Evolutionary conservation across 73 alveolate genomes (phyloP).

Genomic region (Paramecium sonneborni): DNA sequence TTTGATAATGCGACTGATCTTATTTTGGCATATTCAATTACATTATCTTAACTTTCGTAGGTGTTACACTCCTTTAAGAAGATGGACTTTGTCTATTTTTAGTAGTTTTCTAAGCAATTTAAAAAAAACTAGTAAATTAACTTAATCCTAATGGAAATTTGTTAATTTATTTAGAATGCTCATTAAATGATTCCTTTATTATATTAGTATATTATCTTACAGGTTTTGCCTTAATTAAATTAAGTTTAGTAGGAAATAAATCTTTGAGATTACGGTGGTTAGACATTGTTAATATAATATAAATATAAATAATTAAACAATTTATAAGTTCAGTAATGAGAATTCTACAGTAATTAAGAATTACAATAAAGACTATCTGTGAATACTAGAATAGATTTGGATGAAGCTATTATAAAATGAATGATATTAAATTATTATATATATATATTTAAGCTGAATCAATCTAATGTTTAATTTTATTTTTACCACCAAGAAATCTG

Average conservation of each 20-base stretch:
- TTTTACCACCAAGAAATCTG: slow-evolving; percentile 17
- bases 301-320: not conserved
- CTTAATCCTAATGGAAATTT: not conserved
- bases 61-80: slow-evolving; percentile 11
- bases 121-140: not conserved
- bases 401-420: no score
- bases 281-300: slow-evolving; percentile 28
- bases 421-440: not conserved
- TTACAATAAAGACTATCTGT: no score
- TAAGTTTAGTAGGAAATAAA: not conserved
- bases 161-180: not conserved
- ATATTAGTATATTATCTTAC: not conserved
- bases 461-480: not conserved
- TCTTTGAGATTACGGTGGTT: slow-evolving; percentile 52
- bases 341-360: not conserved
- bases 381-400: no score
- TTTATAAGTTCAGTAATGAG: not conserved
- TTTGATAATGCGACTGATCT: not conserved
- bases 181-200: not conserved
- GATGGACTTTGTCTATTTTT: not conserved
- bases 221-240: not conserved
- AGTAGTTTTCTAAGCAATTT: not conserved
- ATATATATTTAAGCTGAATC: not conserved
- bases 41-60: not conserved
- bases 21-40: not conserved